A percentile compares a stretch with the other conserved stretches of the same genome.
Evolutionary conservation across 495 filamentous ascomycete genomes (phyloP).

Genomic region (Cercophora samala): DNA sequence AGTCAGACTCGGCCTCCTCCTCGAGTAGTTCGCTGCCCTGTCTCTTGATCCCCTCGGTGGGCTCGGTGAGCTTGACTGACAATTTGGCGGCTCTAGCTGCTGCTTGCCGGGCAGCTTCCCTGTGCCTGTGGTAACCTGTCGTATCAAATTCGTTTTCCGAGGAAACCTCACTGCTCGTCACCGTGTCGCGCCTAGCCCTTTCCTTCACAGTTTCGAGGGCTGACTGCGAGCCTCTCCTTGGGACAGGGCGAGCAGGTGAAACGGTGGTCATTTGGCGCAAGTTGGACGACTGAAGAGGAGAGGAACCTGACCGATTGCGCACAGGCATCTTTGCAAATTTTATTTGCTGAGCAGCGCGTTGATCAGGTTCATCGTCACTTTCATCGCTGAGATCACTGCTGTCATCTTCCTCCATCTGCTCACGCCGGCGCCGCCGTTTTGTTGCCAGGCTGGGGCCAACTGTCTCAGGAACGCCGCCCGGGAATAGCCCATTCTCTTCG

Average conservation of each 20-base stretch:
- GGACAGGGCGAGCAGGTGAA: conserved; percentile 34
- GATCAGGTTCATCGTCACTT: conserved; percentile 84
- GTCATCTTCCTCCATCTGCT: conserved; percentile 91
- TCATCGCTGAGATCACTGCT: conserved; percentile 96
- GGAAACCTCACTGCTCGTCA: conserved; percentile 88
- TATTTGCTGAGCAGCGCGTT: conserved; percentile 69
- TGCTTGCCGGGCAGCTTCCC: conserved; percentile 45
- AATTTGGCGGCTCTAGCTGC: conserved; percentile 35
- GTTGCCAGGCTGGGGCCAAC: conserved; percentile 61
- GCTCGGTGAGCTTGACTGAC: conserved; percentile 42
- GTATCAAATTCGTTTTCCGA: conserved; percentile 83
- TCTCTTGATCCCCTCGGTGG: conserved; percentile 39
- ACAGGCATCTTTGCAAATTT: conserved; percentile 93
- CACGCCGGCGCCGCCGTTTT: conserved; percentile 58
- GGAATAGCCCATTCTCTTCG: conserved; percentile 77
- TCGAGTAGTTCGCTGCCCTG: conserved; percentile 55
- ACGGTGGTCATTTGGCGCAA: conserved; percentile 44
- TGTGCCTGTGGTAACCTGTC: conserved; percentile 57
- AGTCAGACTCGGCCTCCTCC: conserved; percentile 55
- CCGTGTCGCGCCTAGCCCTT: conserved; percentile 75
- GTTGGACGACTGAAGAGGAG: conserved; percentile 66
- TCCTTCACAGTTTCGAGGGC: conserved; percentile 71
- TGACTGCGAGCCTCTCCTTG: conserved; percentile 69
- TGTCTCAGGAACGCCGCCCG: conserved; percentile 69
- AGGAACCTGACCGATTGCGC: conserved; percentile 80